Evolutionary conservation across 257 asterid genomes (phyloP).

Genomic region (Jacaranda copaia): DNA sequence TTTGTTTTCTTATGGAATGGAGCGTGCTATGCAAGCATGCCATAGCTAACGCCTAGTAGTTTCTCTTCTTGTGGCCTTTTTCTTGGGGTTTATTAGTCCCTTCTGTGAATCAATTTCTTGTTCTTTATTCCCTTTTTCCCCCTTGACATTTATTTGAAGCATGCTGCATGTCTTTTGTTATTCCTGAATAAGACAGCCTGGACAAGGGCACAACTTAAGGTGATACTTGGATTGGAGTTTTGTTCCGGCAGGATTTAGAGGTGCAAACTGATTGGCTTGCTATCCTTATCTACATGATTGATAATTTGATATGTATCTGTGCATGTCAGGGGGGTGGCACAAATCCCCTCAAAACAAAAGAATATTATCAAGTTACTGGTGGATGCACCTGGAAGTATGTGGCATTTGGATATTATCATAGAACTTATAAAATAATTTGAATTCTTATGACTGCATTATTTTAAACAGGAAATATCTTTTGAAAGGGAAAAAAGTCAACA

Average conservation of each 20-base stretch:
- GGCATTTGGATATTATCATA: not conserved
- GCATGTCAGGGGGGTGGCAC: no score
- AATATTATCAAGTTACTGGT: not conserved
- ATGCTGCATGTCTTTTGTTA: not conserved
- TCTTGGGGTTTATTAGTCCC: not conserved
- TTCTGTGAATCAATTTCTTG: not conserved
- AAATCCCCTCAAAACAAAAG: no score
- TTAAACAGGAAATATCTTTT: not conserved
- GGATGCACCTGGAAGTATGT: not conserved
- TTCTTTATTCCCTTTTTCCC: not conserved
- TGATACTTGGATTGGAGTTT: not conserved
- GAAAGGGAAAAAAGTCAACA: not conserved
- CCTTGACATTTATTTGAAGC: not conserved
- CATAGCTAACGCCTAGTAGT: not conserved
- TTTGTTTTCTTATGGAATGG: not conserved
- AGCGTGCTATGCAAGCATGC: not conserved
- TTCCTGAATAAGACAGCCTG: not conserved
- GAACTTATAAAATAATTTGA: constrained; percentile 4
- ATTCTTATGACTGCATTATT: constrained; percentile 8
- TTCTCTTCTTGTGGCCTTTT: not conserved
- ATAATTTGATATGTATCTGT: not conserved
- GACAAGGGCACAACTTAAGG: not conserved
- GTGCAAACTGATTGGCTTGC: not conserved
- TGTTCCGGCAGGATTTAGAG: not conserved
- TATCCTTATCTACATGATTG: not conserved